Evolutionary conservation across 805 yeast species (phyloP).

Genomic region (Lachancea kluyveri): DNA sequence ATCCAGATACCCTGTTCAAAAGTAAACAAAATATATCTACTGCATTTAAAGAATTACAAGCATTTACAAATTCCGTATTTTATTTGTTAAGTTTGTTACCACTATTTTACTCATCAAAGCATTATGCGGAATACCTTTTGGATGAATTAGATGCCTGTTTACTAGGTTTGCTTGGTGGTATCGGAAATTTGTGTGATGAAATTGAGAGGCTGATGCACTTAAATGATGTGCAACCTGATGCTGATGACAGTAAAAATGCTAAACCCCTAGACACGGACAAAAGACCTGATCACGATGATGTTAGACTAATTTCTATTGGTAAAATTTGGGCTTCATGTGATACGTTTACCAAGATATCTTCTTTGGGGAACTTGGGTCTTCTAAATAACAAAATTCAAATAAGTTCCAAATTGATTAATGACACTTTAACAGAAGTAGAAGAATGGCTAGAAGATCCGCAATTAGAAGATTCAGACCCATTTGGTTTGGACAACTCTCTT

Average conservation of each 20-base stretch:
- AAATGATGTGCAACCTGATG: constrained; percentile 1
- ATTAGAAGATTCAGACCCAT: constrained; percentile 40
- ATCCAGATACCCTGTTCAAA: constrained; percentile 19
- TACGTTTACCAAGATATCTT: constrained; percentile 34
- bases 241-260: not conserved
- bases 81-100: constrained; percentile 24
- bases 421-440: constrained; percentile 59
- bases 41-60: constrained; percentile 24
- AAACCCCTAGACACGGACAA: no score
- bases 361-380: constrained; percentile 48
- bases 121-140: constrained; percentile 15
- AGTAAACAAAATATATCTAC: constrained; percentile 16
- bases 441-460: constrained; percentile 66
- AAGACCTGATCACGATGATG: constrained; percentile 30
- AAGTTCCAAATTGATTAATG: constrained; percentile 41
- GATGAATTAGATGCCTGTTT: constrained; percentile 16
- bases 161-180: constrained; percentile 20
- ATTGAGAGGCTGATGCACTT: constrained; percentile 12
- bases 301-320: constrained; percentile 55
- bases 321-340: constrained; percentile 69
- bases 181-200: constrained; percentile 18
- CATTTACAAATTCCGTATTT: constrained; percentile 22
- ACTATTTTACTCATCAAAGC: constrained; percentile 21
- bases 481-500: constrained; percentile 37
- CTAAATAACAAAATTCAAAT: constrained; percentile 38